Base-by-base conservation (phyloP, 306 rosid genomes). In the Dryas octopetala region DNA sequence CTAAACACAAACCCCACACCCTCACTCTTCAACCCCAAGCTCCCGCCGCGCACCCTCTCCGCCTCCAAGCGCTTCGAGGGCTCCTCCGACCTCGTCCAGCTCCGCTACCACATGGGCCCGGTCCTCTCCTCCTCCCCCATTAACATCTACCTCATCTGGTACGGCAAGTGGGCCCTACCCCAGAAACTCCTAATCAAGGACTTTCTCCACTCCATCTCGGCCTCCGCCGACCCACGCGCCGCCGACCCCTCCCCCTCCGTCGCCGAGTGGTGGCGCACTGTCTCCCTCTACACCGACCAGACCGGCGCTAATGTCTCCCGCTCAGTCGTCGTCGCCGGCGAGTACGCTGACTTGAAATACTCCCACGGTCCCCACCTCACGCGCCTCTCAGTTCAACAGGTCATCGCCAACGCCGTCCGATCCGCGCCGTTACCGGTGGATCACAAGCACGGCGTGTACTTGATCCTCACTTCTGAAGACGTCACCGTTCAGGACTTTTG, bases 81-180 rank as follows among this genome's bases (percentile, higher is more conserved):
- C 1, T 88, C 96, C 5, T 94, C 98, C 2, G 86, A 94, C 57
- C 78, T 94, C 2, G 93, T 94, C 0, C 58, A 81, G 28, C 97
- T 94, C 53, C 88, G 85, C 3, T 94, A 94, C 89, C 98, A 94
- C 81, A 94, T 94, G 98, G 98, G 98, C 5, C 98, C 98, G 0
- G 96, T 94, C 0, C 85, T 94, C 3, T 89, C 97, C 6, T 86
- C 88, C 47, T 64, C 86, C 26, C 97, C 97, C 5, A 90, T 94
- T 74, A 91, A 94, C 65, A 78, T 91, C 28, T 94, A 91, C 88
- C 84, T 94, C 23, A 86, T 91, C 40, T 94, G 98, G 98, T 94
- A 94, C 81, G 97, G 98, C 0, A 85, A 86, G 7, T 94, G 97
- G 98, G 38, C 87, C 4, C 67, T 51, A 2, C 68, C 92, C 2